phyloP scores from a whole-genome alignment of 2,329 filamentous ascomycete genomes.

The Fusarium incarnatum region DNA sequence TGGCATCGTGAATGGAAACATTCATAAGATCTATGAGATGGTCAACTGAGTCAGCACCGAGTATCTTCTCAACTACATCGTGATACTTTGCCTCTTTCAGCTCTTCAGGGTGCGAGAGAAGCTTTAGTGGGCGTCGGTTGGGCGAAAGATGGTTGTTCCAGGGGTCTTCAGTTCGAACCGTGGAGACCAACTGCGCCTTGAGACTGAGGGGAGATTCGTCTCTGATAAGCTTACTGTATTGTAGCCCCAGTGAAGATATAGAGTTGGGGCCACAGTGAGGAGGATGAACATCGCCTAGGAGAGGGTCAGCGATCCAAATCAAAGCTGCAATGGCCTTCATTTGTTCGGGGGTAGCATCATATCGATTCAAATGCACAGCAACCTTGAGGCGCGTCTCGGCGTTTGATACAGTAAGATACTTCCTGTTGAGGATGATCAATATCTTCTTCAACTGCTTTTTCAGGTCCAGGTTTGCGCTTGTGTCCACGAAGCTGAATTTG shows the following conservation, averaged over 20 bases:
- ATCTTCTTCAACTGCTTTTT: not conserved
- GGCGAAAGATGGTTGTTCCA: slow-evolving; percentile 35
- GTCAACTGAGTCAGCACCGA: not conserved
- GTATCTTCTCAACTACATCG: slow-evolving; percentile 4
- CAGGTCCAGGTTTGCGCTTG: not conserved
- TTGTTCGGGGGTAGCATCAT: not conserved
- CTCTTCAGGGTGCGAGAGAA: slow-evolving; percentile 26
- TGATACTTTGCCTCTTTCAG: slow-evolving; percentile 5
- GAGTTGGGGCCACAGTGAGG: slow-evolving; percentile 34
- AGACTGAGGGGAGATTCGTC: slow-evolving; percentile 7
- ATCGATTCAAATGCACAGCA: not conserved
- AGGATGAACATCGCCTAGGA: slow-evolving; percentile 25
- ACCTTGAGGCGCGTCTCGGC: slow-evolving; percentile 22
- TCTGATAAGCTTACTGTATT: slow-evolving; percentile 27
- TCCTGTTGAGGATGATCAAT: slow-evolving; percentile 7
- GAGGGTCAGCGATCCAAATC: slow-evolving; percentile 33
- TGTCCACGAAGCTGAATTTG: not conserved
- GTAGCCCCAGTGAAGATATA: slow-evolving; percentile 30
- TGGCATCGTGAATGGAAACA: not conserved
- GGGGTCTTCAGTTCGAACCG: slow-evolving; percentile 22
- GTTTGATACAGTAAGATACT: slow-evolving; percentile 22
- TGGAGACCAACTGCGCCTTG: slow-evolving; percentile 5
- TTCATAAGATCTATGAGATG: slow-evolving; percentile 16
- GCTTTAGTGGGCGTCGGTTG: slow-evolving; percentile 13
- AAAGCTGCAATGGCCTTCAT: slow-evolving; percentile 23